Conservation (phyloP, 2,329 filamentous ascomycete species). For the Uncinocarpus reesii region DNA sequence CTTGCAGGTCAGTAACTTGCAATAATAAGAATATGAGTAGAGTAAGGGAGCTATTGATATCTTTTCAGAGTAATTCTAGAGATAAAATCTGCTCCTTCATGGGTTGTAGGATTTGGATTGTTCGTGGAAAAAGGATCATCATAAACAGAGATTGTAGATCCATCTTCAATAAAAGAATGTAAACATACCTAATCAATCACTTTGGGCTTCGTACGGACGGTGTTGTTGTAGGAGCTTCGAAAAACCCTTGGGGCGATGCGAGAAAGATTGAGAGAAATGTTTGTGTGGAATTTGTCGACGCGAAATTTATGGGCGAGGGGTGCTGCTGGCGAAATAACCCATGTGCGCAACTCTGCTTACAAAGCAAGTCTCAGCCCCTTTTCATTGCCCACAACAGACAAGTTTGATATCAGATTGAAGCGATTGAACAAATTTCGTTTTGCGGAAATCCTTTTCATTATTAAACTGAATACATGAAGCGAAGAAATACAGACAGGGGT, state of each 20-base stretch:
- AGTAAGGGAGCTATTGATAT: conserved; percentile 7
- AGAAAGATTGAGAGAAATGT: conserved; percentile 1
- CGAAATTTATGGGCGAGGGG: conserved; percentile 1
- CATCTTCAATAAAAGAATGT: background rate
- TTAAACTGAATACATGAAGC: conserved; percentile 5
- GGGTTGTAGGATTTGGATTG: conserved; percentile 51
- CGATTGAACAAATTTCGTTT: background rate
- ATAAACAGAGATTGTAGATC: conserved; percentile 11
- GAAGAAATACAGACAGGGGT: conserved; percentile 6
- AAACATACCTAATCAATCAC: background rate
- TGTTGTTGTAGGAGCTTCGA: too few relatives aligned
- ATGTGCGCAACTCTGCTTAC: background rate
- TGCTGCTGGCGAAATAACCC: background rate
- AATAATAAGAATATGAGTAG: conserved; percentile 7
- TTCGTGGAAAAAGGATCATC: conserved; percentile 40
- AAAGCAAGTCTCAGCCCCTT: background rate
- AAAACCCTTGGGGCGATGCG: background rate
- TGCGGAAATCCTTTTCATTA: background rate
- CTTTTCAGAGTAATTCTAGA: conserved; percentile 50
- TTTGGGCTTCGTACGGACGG: too few relatives aligned
- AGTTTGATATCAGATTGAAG: background rate
- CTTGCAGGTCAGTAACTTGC: conserved; percentile 9
- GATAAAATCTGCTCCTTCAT: conserved; percentile 42
- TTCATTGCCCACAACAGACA: too few relatives aligned
- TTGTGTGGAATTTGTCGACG: conserved; percentile 3